Evolutionary conservation across 1,284 basidiomycete genomes (phyloP).

Genomic region (Cutaneotrichosporon cyanovorans): DNA sequence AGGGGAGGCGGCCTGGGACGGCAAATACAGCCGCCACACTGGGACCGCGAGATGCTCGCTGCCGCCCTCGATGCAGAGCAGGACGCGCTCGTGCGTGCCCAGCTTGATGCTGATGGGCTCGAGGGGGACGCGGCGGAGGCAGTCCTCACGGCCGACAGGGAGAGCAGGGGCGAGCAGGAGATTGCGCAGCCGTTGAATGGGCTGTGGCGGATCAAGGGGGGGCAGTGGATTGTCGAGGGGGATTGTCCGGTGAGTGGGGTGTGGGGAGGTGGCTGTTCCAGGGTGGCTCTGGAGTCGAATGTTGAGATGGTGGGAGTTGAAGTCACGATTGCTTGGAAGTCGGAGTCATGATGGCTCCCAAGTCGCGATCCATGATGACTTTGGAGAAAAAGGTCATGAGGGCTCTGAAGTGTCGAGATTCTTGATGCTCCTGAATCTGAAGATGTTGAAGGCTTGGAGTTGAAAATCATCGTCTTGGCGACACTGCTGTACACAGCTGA

Average conservation of each 20-base stretch:
- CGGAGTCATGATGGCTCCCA: no score
- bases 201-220: slow-evolving; percentile 27
- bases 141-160: slow-evolving; percentile 5
- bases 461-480: no score
- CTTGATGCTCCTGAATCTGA: no score
- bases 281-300: no score
- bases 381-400: no score
- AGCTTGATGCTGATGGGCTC: slow-evolving; percentile 1
- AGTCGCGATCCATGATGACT: no score
- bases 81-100: neutral
- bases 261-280: no score
- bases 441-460: no score
- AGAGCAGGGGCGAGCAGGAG: slow-evolving; percentile 5
- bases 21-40: slow-evolving; percentile 20
- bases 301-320: no score
- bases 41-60: slow-evolving; percentile 22
- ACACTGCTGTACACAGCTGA: no score
- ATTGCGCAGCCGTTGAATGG: slow-evolving; percentile 29
- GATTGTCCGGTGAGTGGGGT: slow-evolving; percentile 41
- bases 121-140: slow-evolving; percentile 14
- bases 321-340: no score
- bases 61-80: slow-evolving; percentile 7
- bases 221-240: slow-evolving; percentile 34
- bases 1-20: neutral
- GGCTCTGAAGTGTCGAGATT: no score